A percentile compares a stretch with the other conserved stretches of the same genome.
Evolutionary conservation across 1,284 basidiomycete genomes (phyloP).

Genomic region (Leccinum huronense): DNA sequence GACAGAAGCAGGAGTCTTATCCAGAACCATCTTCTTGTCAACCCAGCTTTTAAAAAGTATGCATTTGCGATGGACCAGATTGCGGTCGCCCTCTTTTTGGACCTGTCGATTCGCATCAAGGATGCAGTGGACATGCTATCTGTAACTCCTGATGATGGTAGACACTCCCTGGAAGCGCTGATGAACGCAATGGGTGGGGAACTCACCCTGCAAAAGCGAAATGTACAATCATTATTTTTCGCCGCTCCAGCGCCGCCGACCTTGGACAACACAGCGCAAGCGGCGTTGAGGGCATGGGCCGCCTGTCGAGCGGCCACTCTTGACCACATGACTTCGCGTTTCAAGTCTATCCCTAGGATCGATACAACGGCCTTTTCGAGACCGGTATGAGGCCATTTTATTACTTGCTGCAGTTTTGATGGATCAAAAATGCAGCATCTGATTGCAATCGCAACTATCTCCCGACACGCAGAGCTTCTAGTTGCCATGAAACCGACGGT

Average conservation of each 20-base stretch:
- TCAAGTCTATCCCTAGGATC: constrained; percentile 23
- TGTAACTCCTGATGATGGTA: constrained; percentile 12
- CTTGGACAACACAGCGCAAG: constrained; percentile 14
- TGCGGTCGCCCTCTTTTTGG: constrained; percentile 40
- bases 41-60: constrained; percentile 30
- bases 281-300: constrained; percentile 48
- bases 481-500: constrained; percentile 39
- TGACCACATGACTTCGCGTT: constrained; percentile 17
- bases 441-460: constrained; percentile 38
- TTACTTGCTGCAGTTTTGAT: neutral
- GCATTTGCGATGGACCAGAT: constrained; percentile 48
- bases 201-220: constrained; percentile 28
- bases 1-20: constrained; percentile 30
- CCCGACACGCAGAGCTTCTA: constrained; percentile 41
- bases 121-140: constrained; percentile 48
- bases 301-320: constrained; percentile 37
- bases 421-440: constrained; percentile 35
- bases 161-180: constrained; percentile 39
- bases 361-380: constrained; percentile 19
- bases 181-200: constrained; percentile 42
- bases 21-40: constrained; percentile 34
- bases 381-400: constrained; percentile 14
- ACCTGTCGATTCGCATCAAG: constrained; percentile 40
- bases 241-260: constrained; percentile 16
- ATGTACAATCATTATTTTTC: constrained; percentile 42